phyloP scores from a whole-genome alignment of 2,329 filamentous ascomycete genomes.

The Purpureocillium lavendulum region DNA sequence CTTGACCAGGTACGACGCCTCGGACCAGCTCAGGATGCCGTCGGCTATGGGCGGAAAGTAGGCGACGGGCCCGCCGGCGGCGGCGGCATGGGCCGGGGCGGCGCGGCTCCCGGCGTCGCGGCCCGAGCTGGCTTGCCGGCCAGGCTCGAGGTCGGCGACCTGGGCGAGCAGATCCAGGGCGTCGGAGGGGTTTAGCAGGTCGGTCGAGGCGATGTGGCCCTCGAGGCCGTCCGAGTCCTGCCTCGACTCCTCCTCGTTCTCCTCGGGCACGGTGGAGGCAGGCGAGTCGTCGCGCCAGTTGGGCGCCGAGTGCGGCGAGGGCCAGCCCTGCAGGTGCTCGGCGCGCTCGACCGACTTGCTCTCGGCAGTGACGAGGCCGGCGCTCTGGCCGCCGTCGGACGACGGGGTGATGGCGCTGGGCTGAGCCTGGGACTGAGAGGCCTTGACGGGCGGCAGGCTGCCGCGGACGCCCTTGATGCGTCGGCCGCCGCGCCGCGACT shows the following conservation, averaged over 20 bases:
- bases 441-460: slow-evolving; percentile 2
- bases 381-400: background rate
- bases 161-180: slow-evolving; percentile 31
- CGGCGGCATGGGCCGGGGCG: slow-evolving; percentile 3
- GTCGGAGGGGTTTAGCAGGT: slow-evolving; percentile 32
- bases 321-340: slow-evolving; percentile 6
- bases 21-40: slow-evolving; percentile 18
- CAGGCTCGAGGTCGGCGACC: slow-evolving; percentile 28
- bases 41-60: slow-evolving; percentile 24
- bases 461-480: slow-evolving; percentile 17
- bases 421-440: slow-evolving; percentile 1
- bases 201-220: slow-evolving; percentile 29
- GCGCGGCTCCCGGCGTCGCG: slow-evolving; percentile 7
- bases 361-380: background rate
- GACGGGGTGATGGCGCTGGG: slow-evolving; percentile 4
- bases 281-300: slow-evolving; percentile 7
- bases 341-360: too few relatives aligned
- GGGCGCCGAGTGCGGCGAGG: slow-evolving; percentile 7
- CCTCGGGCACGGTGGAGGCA: slow-evolving; percentile 6
- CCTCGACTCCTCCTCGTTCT: slow-evolving; percentile 6
- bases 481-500: slow-evolving; percentile 28
- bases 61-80: slow-evolving; percentile 1
- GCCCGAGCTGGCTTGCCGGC: slow-evolving; percentile 8
- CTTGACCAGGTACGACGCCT: slow-evolving; percentile 16
- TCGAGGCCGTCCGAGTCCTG: slow-evolving; percentile 18